phyloP scores from a whole-genome alignment of 345 rosid genomes.

The Firmiana major region DNA sequence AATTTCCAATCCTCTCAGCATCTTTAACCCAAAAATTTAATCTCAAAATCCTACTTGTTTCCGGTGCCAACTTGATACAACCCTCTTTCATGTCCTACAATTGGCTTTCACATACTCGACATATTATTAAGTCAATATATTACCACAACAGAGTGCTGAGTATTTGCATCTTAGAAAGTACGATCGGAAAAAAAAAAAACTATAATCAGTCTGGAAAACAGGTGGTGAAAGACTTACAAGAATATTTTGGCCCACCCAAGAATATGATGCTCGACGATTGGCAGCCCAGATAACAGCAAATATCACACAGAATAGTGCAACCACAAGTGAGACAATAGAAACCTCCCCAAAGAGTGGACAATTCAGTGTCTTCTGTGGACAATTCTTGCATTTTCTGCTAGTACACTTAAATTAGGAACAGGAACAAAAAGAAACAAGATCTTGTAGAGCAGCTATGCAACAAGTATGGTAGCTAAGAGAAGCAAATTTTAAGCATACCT shows the following conservation, averaged over 20 bases:
- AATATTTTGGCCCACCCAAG: slow-evolving; percentile 96
- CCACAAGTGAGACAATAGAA: slow-evolving; percentile 59
- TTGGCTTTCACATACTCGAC: background rate
- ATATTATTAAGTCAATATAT: background rate
- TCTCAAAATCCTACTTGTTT: background rate
- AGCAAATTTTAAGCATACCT: slow-evolving; percentile 42
- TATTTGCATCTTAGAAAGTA: background rate
- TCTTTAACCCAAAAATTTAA: background rate
- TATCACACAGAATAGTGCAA: slow-evolving; percentile 45
- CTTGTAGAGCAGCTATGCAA: slow-evolving; percentile 14
- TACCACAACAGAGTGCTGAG: background rate
- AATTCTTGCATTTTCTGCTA: slow-evolving; percentile 58
- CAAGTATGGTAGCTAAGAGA: slow-evolving; percentile 1
- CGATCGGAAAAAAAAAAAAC: background rate
- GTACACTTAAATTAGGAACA: slow-evolving; percentile 16
- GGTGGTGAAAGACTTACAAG: slow-evolving; percentile 58
- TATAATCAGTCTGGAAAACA: background rate
- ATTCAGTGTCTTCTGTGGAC: slow-evolving; percentile 46
- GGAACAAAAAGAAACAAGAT: slow-evolving; percentile 15
- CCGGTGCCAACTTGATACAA: background rate
- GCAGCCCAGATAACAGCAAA: slow-evolving; percentile 82
- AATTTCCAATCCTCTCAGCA: background rate
- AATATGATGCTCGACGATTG: slow-evolving; percentile 55
- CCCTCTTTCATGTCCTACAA: background rate
- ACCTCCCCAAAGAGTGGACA: slow-evolving; percentile 71